These are phyloP conservation scores for Ceratocystis alfenasii DNA, from an alignment of 2,329 filamentous ascomycete genomes.

Conservation along the genomic window DNA sequence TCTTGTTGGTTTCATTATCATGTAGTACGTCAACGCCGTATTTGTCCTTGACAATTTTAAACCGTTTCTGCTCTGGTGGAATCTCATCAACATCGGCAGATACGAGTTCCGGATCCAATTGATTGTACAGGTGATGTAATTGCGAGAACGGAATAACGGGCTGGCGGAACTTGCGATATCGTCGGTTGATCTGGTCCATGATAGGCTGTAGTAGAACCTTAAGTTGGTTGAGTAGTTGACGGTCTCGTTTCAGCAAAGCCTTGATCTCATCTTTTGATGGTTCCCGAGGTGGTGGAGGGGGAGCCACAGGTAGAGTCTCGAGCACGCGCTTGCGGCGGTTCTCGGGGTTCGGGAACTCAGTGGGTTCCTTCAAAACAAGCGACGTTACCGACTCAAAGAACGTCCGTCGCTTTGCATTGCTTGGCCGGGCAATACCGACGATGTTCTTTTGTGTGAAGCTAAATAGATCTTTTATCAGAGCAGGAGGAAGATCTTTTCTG, in stretches of 20 bases:
- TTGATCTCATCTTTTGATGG: conserved; percentile 70
- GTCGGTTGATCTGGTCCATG: conserved; percentile 90
- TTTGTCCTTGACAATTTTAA: conserved; percentile 65
- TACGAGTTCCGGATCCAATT: conserved; percentile 63
- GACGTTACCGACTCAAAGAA: conserved; percentile 67
- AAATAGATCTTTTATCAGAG: conserved; percentile 67
- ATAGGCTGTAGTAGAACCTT: conserved; percentile 86
- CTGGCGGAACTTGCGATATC: conserved; percentile 77
- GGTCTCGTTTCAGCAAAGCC: conserved; percentile 67
- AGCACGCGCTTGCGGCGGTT: conserved; percentile 79
- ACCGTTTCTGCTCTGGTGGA: conserved; percentile 53
- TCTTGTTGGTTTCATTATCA: conserved; percentile 66
- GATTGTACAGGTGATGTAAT: conserved; percentile 73
- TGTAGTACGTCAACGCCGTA: conserved; percentile 65
- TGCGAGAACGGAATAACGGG: conserved; percentile 62
- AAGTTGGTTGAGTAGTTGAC: conserved; percentile 69
- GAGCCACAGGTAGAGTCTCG: conserved; percentile 63
- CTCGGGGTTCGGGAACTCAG: conserved; percentile 74
- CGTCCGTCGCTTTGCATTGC: conserved; percentile 51
- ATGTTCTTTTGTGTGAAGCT: conserved; percentile 72
- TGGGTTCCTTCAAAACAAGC: conserved; percentile 67
- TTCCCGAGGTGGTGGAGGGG: conserved; percentile 54
- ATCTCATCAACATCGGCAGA: conserved; percentile 42
- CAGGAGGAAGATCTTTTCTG: conserved; percentile 46
- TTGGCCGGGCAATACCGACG: conserved; percentile 56